Evolutionary conservation across 1,284 basidiomycete genomes (phyloP), one percentile per base, ranked within the genome.

Genomic region (Microbotryum silenes-acaulis): DNA sequence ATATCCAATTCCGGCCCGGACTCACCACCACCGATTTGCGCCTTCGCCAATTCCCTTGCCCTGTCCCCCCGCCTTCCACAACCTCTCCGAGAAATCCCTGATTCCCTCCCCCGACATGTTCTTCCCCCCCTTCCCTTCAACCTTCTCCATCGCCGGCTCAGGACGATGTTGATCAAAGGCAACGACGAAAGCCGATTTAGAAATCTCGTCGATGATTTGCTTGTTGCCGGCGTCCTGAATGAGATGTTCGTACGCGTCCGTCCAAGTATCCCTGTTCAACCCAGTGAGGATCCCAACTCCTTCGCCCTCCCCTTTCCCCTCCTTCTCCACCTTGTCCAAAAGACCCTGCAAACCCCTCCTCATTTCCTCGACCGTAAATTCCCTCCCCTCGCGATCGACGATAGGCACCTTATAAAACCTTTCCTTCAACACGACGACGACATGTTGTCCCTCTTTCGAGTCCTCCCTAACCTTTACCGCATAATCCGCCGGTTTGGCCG

Each of bases 241-340:
- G 79, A 77, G 4, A 80, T 74, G 37, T 55, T 89, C 78, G 54
- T 80, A 78, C 27, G 78, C 75, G 72, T 88, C 85, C 9, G 89
- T 84, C 90, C 90, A 94, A 51, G 81, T 72, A 77, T 93, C 89
- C 51, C 91, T 83, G 72, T 90, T 85, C 52, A 83, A 83, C 6
- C 87, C 83, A 0, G 88, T 83, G 60, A 94, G 76, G 6, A 86
- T 80, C 29, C 91, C 90, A 46, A 93, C 82, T 20, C 83, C 85
- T 16, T 85, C 85, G 66, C 83, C 82, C 64, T 82, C 81, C n/a
- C 79, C 72, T 3, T 74, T 76, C 18, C 84, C 83, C 29, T 63
- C 59, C 18, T 49, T 33, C 16, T 8, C 29, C 29, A 33, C 31
- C 18, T 18, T n/a, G 2, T 25, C 29, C 53, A 25, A 42, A 18